Base-by-base conservation (phyloP, 1,139 yeast species). In the Suhomyces chickasaworum region DNA sequence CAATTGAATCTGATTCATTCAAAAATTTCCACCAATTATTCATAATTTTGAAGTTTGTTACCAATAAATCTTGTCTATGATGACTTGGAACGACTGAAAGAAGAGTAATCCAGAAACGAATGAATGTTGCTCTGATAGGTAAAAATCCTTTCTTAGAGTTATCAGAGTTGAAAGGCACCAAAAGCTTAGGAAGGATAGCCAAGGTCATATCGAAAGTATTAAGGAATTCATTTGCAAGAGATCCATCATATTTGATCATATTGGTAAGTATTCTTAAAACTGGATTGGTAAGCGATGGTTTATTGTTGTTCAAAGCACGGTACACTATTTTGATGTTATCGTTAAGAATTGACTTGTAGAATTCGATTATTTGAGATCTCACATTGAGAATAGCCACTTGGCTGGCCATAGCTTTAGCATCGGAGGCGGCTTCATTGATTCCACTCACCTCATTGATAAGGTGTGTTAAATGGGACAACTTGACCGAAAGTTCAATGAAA, bases 181-280 rank as follows among this genome's bases (percentile, higher is more conserved):
- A 64, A 7, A 90, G 64, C 57, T 82, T 86, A 1, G 89, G 84
- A 23, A 89, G 68, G 3, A 77, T 74, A 20, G 84, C 73, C 34
- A 85, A 66, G 5, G 84, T 70, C 45, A 89, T 71, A 65, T 91
- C 97, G 59, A 91, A 85, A 27, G 76, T 64, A 25, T 84, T 80
- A 39, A 84, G 62, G 32, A 90, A 76, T 18, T 80, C 83, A 46
- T 80, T 84, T 1, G 81, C 67, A 42, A 78, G 62, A 2, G 71
- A 61, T 0, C 85, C 83, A 21, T 53, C 56, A 57, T 74, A 86
- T 1, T 62, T 55, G 12, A 82, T 71, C 23, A 87, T 69, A 44
- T 78, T 76, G 21, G 69, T 70, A 54, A 91, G 64, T 15, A 90
- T 58, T 37, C 77, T 63, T 23, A 89, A 60, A 1, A 79, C 75